Evolutionary conservation across 768 basidiomycete genomes (phyloP).

Genomic region (Russula foetens): DNA sequence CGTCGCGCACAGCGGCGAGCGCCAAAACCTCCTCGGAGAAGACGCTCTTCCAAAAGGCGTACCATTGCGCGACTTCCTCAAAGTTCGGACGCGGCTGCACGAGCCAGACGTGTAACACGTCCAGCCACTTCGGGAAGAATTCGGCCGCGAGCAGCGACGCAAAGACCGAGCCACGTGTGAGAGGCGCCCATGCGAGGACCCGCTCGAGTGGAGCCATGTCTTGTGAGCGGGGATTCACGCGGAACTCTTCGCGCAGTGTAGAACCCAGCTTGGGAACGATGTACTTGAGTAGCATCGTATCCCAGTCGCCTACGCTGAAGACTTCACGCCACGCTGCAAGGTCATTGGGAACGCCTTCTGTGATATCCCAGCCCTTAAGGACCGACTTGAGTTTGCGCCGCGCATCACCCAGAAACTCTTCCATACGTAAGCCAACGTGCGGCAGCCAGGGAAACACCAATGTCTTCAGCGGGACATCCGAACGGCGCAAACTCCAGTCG

Average conservation of each 20-base stretch:
- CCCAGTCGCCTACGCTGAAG: constrained; percentile 80
- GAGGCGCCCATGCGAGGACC: constrained; percentile 68
- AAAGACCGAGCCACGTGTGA: constrained; percentile 71
- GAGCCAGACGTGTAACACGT: constrained; percentile 87
- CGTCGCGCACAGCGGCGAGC: constrained; percentile 58
- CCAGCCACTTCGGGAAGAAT: constrained; percentile 97
- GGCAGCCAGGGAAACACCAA: constrained; percentile 97
- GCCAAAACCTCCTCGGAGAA: constrained; percentile 68
- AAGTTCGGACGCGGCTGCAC: constrained; percentile 82
- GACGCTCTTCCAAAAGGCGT: constrained; percentile 73
- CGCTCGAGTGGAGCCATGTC: constrained; percentile 73
- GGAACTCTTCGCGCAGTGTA: constrained; percentile 75
- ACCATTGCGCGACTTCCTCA: constrained; percentile 93
- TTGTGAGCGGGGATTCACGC: constrained; percentile 85
- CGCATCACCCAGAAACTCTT: constrained; percentile 81
- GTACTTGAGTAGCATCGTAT: constrained; percentile 81
- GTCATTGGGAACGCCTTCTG: constrained; percentile 70
- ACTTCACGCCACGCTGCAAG: constrained; percentile 71
- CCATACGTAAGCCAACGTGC: constrained; percentile 72
- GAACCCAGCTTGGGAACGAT: constrained; percentile 87
- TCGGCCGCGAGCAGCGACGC: constrained; percentile 80
- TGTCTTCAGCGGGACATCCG: constrained; percentile 53
- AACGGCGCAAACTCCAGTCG: constrained; percentile 69
- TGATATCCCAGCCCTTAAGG: constrained; percentile 64
- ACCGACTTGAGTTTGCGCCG: constrained; percentile 76